Evolutionary conservation across 2,329 filamentous ascomycete species (phyloP).

Genomic region (Pseudogymnoascus sp.): DNA sequence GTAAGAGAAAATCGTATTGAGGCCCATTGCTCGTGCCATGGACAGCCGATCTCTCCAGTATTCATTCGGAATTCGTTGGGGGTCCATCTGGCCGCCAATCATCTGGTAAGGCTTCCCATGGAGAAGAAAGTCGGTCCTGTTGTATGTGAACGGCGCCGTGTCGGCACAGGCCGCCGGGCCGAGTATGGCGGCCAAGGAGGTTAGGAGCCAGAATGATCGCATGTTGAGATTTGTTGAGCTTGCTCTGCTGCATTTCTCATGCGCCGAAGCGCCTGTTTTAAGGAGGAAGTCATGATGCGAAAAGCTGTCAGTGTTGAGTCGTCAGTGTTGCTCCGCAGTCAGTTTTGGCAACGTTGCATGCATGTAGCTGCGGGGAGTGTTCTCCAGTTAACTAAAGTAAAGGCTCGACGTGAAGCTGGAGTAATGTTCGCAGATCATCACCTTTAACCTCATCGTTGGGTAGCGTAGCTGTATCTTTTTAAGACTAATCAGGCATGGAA

Average conservation of each 20-base stretch:
- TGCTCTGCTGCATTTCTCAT: neutral
- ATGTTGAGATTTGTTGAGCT: neutral
- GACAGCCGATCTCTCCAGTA: constrained; percentile 39
- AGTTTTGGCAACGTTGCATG: constrained; percentile 2
- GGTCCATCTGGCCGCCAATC: constrained; percentile 42
- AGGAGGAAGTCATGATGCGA: neutral
- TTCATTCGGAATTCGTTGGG: constrained; percentile 37
- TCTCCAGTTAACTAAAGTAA: neutral
- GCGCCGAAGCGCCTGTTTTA: neutral
- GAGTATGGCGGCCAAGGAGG: neutral
- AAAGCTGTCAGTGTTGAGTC: neutral
- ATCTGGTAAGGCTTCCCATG: constrained; percentile 34
- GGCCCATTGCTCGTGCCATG: constrained; percentile 38
- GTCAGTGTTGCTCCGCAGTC: neutral
- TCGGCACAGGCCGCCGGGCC: neutral
- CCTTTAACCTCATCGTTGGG: neutral
- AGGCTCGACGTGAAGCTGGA: neutral
- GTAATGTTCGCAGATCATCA: neutral
- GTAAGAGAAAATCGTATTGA: constrained; percentile 44
- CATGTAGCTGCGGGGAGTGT: neutral
- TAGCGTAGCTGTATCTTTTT: neutral
- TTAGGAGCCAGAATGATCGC: neutral
- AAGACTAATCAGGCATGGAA: neutral
- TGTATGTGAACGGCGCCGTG: constrained; percentile 30
- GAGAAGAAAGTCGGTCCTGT: constrained; percentile 32